Percentiles rank a stretch among this genome's conserved stretches.
Evolutionary conservation across 306 rosid species (phyloP).

Genomic region (Glycine soja): DNA sequence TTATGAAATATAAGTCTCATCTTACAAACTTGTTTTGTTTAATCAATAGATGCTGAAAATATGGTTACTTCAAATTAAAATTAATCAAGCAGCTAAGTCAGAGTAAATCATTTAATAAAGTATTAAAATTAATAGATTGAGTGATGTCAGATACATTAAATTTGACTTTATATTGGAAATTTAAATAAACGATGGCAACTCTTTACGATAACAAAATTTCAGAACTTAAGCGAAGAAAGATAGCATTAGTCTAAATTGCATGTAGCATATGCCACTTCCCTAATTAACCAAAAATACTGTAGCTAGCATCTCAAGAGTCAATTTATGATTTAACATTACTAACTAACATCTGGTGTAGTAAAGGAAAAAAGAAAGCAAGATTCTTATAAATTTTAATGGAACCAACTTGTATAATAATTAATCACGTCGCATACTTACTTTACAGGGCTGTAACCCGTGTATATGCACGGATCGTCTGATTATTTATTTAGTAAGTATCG

Average conservation of each 20-base stretch:
- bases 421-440: neutral
- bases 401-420: conserved; percentile 1
- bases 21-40: neutral
- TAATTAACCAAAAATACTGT: neutral
- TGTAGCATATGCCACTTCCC: no score
- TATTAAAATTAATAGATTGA: neutral
- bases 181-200: neutral
- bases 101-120: neutral
- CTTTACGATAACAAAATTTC: no score
- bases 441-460: no score
- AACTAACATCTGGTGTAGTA: neutral
- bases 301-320: neutral
- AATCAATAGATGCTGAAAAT: neutral
- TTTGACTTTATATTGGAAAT: neutral
- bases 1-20: no score
- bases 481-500: no score
- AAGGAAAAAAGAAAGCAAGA: neutral
- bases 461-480: no score
- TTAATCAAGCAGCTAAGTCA: neutral
- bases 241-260: neutral
- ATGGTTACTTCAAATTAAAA: neutral
- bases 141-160: neutral
- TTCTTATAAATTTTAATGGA: neutral
- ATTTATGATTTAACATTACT: neutral
- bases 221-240: neutral